Conservation (phyloP, 176 grass and related monocot genomes). For the Dendrocalamus sinicus region DNA sequence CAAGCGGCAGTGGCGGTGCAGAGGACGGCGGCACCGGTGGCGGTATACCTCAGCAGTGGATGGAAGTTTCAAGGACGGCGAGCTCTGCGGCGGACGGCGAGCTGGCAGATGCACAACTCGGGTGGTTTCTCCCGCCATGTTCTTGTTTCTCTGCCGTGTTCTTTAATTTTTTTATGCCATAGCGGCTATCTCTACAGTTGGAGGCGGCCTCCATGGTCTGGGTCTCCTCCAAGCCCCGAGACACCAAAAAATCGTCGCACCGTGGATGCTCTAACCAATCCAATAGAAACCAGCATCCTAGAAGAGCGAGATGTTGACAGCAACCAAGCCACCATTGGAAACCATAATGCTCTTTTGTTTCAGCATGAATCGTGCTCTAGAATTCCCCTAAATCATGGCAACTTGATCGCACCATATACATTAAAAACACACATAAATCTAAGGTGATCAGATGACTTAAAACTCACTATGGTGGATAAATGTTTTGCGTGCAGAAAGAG, state of each 20-base stretch:
- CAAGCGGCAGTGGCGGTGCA: too few relatives aligned
- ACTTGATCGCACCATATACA: neutral
- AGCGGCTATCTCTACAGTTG: too few relatives aligned
- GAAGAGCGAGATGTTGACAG: neutral
- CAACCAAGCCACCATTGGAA: neutral
- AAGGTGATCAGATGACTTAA: neutral
- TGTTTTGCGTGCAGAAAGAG: neutral
- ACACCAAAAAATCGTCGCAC: too few relatives aligned
- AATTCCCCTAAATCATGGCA: neutral
- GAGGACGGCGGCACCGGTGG: too few relatives aligned
- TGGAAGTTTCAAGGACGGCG: too few relatives aligned
- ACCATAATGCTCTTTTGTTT: neutral
- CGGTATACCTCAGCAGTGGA: too few relatives aligned
- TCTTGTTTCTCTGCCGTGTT: too few relatives aligned
- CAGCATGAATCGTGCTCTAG: neutral
- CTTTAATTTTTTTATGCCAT: too few relatives aligned
- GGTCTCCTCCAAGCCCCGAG: accelerated
- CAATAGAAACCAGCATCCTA: neutral
- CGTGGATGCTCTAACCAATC: neutral
- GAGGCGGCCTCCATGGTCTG: too few relatives aligned
- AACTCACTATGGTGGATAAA: neutral
- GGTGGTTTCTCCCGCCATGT: too few relatives aligned
- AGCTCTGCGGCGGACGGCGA: too few relatives aligned
- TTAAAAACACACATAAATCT: neutral
- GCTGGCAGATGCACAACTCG: too few relatives aligned